phyloP scores from a whole-genome alignment of 2,329 filamentous ascomycete species.

The Tolypocladium guangdongense region DNA sequence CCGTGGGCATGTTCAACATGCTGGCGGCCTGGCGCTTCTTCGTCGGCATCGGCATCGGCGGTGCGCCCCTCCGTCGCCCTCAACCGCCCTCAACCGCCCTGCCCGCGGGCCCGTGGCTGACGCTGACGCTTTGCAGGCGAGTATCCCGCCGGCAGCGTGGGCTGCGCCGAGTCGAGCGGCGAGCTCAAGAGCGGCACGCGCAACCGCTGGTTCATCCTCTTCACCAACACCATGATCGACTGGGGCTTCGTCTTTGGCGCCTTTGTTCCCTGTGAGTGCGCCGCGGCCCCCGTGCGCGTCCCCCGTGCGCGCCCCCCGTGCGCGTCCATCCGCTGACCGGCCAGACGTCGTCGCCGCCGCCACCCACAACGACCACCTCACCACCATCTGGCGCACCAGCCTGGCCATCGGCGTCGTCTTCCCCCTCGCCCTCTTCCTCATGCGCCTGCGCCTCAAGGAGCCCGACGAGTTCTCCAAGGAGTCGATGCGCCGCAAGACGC shows the following conservation, averaged over 20 bases:
- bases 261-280: conserved; percentile 53
- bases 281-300: no score
- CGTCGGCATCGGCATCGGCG: conserved; percentile 67
- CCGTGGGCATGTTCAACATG: conserved; percentile 61
- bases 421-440: conserved; percentile 56
- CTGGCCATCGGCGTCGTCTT: conserved; percentile 73
- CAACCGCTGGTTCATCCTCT: conserved; percentile 87
- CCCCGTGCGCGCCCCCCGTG: no score
- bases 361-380: conserved; percentile 49
- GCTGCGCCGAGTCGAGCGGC: conserved; percentile 71
- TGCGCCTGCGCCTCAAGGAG: conserved; percentile 65
- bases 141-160: conserved; percentile 75
- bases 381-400: conserved; percentile 71
- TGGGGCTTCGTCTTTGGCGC: conserved; percentile 71
- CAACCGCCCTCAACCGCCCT: no score
- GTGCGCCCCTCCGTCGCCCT: conserved; percentile 22
- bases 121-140: conserved; percentile 36
- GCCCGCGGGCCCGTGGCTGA: no score
- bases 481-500: conserved; percentile 52
- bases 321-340: neutral
- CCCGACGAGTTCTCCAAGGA: conserved; percentile 66
- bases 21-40: conserved; percentile 81
- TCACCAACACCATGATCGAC: conserved; percentile 83
- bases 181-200: conserved; percentile 70
- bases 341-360: conserved; percentile 41